Evolutionary conservation across 2,329 filamentous ascomycete species (phyloP), one percentile per base, ranked within the genome.

Genomic region (Amauroascus verrucosus): DNA sequence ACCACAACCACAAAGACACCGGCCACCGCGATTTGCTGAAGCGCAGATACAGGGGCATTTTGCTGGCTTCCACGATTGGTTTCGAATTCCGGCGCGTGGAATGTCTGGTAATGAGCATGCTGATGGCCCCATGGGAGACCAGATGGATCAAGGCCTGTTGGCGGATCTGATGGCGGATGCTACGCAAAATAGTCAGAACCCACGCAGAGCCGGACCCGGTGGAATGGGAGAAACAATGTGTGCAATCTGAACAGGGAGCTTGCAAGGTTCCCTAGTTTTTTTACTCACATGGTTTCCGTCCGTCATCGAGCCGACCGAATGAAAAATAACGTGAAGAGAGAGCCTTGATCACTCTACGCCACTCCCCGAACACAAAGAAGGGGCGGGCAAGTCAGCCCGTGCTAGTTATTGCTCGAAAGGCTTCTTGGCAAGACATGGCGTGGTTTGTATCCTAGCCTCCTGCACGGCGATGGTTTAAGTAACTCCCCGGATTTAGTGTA

Each of bases 51-150:
- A 24, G 40, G 20, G 13, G 40, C 24, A 13, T 26, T 20, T 43
- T 7, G 20, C 20, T 13, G 40, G 14, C 6, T 26, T 43, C 14
- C 40, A n/a, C 20, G 20, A 26, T 14, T 26, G 20, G 40, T 14
- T 13, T 26, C 20, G 26, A 24, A 43, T 6, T 24, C 40, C 20
- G 40, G 40, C 5, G 6, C 2, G 20, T 47, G 47, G 20, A 49
- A 49, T 24, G 47, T 49, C 20, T 49, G 47, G 16, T 49, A 49
- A 47, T 46, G 43, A 32, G n/a, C 14, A 26, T 47, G 44, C n/a
- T 47, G 28, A 22, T 47, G 44, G 20, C 47, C 47, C 47, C 47
- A 49, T 6, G 47, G 47, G 6, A 49, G 18, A 7, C 47, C 47
- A 8, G 18, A 49, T 11, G 47, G 47, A 13, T 49, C 47, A 9